Evolutionary conservation across 495 filamentous ascomycete genomes (phyloP).

Genomic region (Penicillium taxi): DNA sequence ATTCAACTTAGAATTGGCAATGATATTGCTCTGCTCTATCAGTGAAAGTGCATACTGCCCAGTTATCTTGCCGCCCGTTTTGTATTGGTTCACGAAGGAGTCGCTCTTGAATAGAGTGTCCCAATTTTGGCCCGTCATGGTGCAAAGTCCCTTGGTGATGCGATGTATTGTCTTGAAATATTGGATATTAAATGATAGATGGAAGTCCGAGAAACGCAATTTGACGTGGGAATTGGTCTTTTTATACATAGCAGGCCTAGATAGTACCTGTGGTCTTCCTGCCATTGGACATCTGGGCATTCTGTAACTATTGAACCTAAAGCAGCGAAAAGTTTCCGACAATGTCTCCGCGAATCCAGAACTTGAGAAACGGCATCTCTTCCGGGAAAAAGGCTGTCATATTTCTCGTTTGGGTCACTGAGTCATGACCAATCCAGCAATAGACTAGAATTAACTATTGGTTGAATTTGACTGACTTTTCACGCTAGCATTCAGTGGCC

Average conservation of each 20-base stretch:
- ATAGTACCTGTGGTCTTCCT: neutral
- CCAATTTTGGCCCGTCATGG: constrained; percentile 9
- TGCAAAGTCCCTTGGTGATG: too few relatives aligned
- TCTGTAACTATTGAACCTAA: too few relatives aligned
- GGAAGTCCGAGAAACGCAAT: neutral
- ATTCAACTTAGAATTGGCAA: constrained; percentile 11
- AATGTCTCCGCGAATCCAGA: constrained; percentile 24
- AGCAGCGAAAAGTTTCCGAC: constrained; percentile 24
- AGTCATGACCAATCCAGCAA: too few relatives aligned
- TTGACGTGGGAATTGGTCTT: neutral
- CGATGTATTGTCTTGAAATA: neutral
- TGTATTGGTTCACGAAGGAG: constrained; percentile 25
- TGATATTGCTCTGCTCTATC: constrained; percentile 23
- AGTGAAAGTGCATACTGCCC: constrained; percentile 23
- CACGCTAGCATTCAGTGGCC: too few relatives aligned
- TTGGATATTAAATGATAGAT: neutral
- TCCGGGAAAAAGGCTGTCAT: too few relatives aligned
- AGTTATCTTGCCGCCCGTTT: constrained; percentile 26
- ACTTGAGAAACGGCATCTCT: too few relatives aligned
- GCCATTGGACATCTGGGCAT: neutral
- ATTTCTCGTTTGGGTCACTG: too few relatives aligned
- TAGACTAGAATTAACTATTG: too few relatives aligned
- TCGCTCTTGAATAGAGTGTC: constrained; percentile 20
- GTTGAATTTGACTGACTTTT: too few relatives aligned
- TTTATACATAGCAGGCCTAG: neutral